These are phyloP conservation scores for Solanum gandarillasii DNA, from an alignment of 257 asterid species.

Conservation along the genomic window DNA sequence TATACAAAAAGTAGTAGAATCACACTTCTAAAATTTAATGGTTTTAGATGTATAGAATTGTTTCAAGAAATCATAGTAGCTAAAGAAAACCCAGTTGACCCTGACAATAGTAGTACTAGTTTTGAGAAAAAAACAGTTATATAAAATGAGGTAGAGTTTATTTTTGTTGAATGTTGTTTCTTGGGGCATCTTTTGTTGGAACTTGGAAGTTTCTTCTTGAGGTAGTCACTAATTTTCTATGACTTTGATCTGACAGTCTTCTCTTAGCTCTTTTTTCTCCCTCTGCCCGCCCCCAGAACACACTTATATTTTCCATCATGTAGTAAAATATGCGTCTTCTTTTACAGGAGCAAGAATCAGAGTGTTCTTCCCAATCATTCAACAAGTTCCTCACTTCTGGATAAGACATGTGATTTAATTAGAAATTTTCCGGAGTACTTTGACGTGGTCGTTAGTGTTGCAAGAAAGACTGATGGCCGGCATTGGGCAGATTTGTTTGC, in stretches of 20 bases:
- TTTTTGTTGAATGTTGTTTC: neutral
- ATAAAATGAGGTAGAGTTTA: neutral
- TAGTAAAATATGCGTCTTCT: neutral
- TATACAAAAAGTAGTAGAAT: neutral
- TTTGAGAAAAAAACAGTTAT: neutral
- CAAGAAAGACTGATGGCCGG: slow-evolving; percentile 98
- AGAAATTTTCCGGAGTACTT: slow-evolving; percentile 87
- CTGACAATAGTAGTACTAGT: neutral
- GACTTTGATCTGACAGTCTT: neutral
- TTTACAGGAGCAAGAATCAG: slow-evolving; percentile 63
- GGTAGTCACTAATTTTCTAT: neutral
- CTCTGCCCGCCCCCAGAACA: neutral
- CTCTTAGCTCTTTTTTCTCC: neutral
- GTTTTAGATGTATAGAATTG: neutral
- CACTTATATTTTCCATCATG: neutral
- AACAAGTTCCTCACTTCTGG: slow-evolving; percentile 49
- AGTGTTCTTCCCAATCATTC: slow-evolving; percentile 29
- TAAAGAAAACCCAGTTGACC: neutral
- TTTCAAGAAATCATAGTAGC: neutral
- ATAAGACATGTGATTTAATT: slow-evolving; percentile 92
- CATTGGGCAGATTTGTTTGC: slow-evolving; percentile 98
- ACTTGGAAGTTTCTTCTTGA: neutral
- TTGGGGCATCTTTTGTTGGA: neutral
- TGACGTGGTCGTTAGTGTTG: slow-evolving; percentile 99
- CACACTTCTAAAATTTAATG: neutral